Conservation (phyloP, 1,284 basidiomycete genomes). For the Laetiporus sulphureus region DNA sequence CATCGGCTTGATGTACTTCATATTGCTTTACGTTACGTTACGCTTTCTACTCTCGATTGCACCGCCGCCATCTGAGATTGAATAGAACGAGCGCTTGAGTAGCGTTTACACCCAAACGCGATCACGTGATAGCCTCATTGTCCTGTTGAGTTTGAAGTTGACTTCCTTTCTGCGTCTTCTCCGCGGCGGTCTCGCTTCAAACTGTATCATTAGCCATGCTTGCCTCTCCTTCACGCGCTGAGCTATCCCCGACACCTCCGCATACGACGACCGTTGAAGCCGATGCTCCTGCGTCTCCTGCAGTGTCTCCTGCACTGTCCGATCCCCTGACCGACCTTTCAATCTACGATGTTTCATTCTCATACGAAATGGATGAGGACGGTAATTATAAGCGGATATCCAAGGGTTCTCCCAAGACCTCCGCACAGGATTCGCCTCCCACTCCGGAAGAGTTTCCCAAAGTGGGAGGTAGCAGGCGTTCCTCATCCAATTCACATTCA, state of each 20-base stretch:
- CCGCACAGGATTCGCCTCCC: slow-evolving; percentile 34
- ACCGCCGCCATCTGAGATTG: not conserved
- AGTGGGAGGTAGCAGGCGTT: slow-evolving; percentile 31
- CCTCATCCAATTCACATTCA: slow-evolving; percentile 20
- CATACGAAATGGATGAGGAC: slow-evolving; percentile 53
- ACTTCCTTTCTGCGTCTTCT: not conserved
- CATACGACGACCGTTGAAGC: slow-evolving; percentile 1
- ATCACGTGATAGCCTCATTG: slow-evolving; percentile 9
- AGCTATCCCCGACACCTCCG: too few relatives aligned
- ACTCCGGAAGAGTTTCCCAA: slow-evolving; percentile 29
- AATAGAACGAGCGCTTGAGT: not conserved
- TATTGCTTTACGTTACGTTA: not conserved
- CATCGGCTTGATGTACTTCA: not conserved
- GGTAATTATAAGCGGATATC: slow-evolving; percentile 55
- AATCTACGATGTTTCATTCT: slow-evolving; percentile 58
- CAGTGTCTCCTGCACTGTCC: slow-evolving; percentile 17
- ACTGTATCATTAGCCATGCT: slow-evolving; percentile 1
- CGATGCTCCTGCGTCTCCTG: slow-evolving; percentile 6
- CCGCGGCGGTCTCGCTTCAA: not conserved
- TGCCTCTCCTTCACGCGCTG: slow-evolving; percentile 6
- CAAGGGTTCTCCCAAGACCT: slow-evolving; percentile 32
- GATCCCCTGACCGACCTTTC: slow-evolving; percentile 20
- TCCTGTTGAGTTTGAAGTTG: slow-evolving; percentile 7
- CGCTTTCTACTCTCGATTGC: not conserved
- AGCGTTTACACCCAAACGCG: not conserved